Evolutionary conservation across 768 basidiomycete genomes (phyloP).

Genomic region (Epithele typhae): DNA sequence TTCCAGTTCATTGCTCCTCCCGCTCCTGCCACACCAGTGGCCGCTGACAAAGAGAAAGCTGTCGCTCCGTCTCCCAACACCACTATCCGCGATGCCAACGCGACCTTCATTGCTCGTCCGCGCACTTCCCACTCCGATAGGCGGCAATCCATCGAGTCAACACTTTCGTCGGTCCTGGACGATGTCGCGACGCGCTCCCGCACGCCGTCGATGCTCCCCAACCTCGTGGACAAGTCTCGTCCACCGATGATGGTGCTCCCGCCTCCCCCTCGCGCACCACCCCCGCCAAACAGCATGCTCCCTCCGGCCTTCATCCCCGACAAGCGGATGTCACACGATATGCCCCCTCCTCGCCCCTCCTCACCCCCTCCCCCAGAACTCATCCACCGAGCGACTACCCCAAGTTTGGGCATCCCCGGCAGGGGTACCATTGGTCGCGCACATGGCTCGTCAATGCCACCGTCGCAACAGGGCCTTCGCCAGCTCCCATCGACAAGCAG

Average conservation of each 20-base stretch:
- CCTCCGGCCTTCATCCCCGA: conserved; percentile 79
- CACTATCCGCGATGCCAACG: conserved; percentile 47
- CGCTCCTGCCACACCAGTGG: conserved; percentile 35
- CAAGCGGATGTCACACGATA: conserved; percentile 50
- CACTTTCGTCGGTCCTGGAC: conserved; percentile 48
- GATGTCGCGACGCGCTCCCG: conserved; percentile 51
- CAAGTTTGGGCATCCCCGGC: conserved; percentile 66
- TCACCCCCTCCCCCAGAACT: conserved; percentile 93
- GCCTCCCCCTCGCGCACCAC: conserved; percentile 73
- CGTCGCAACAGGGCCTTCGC: conserved; percentile 59
- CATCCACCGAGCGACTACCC: conserved; percentile 87
- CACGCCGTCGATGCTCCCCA: conserved; percentile 52
- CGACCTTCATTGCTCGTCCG: conserved; percentile 44
- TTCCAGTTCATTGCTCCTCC: conserved; percentile 63
- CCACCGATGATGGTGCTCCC: conserved; percentile 80
- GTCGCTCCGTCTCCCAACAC: conserved; percentile 38
- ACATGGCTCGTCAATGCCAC: conserved; percentile 75
- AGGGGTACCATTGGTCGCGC: conserved; percentile 44
- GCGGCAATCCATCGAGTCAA: conserved; percentile 70
- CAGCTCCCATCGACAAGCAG: conserved; percentile 77
- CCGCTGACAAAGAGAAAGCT: conserved; percentile 29
- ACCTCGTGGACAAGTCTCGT: conserved; percentile 63
- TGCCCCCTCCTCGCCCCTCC: conserved; percentile 80
- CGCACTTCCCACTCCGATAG: conserved; percentile 55
- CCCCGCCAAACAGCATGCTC: conserved; percentile 70